Evolutionary conservation across 768 basidiomycete genomes (phyloP).

Genomic region (Floccularia luteovirens): DNA sequence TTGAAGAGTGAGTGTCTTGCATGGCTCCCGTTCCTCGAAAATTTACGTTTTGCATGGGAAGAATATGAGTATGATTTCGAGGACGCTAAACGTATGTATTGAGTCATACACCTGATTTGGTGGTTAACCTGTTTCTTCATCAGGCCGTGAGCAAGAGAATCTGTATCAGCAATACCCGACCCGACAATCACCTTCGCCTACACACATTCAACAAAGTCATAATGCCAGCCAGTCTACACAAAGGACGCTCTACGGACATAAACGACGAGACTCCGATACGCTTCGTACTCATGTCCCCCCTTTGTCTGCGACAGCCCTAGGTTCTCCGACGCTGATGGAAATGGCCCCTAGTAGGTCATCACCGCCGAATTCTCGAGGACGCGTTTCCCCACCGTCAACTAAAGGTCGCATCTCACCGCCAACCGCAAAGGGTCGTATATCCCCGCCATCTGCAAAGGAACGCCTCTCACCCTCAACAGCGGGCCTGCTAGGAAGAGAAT

Average conservation of each 20-base stretch:
- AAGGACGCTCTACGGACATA: slow-evolving; percentile 36
- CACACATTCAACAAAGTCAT: slow-evolving; percentile 11
- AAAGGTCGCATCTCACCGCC: slow-evolving; percentile 17
- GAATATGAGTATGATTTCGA: slow-evolving; percentile 9
- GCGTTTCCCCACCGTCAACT: slow-evolving; percentile 16
- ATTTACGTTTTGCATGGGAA: slow-evolving; percentile 2
- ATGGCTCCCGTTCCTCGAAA: slow-evolving; percentile 1
- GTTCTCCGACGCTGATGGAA: slow-evolving; percentile 54
- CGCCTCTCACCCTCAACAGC: slow-evolving; percentile 23
- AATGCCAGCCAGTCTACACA: slow-evolving; percentile 11
- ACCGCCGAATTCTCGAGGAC: slow-evolving; percentile 5
- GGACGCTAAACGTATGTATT: slow-evolving; percentile 33
- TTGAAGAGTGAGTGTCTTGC: slow-evolving; percentile 28
- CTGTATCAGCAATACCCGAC: slow-evolving; percentile 16
- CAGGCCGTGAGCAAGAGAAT: slow-evolving; percentile 14
- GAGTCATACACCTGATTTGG: not conserved
- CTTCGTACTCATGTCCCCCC: slow-evolving; percentile 36
- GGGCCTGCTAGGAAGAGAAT: slow-evolving; percentile 15
- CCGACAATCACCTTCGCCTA: slow-evolving; percentile 48
- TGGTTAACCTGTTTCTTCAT: not conserved
- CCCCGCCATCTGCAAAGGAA: slow-evolving; percentile 16
- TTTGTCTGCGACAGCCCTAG: slow-evolving; percentile 16
- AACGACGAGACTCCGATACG: slow-evolving; percentile 72
- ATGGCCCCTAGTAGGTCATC: slow-evolving; percentile 13
- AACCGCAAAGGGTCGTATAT: slow-evolving; percentile 18